These are phyloP conservation scores for Colletotrichum truncatum DNA, from an alignment of 2,329 filamentous ascomycete species.

Conservation along the genomic window DNA sequence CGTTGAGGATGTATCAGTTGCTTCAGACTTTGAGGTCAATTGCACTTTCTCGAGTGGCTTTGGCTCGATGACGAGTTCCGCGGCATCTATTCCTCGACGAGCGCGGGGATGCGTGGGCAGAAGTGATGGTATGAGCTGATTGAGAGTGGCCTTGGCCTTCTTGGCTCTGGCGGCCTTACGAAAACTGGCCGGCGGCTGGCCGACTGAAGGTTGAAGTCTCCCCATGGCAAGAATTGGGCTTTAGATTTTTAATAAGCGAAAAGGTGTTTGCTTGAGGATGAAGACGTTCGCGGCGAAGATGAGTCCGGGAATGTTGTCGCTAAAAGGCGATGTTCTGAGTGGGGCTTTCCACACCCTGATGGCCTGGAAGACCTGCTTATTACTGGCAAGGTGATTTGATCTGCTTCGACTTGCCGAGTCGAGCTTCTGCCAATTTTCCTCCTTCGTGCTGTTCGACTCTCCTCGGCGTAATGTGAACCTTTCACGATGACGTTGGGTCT, in stretches of 20 bases:
- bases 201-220: slow-evolving; percentile 24
- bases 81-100: slow-evolving; percentile 59
- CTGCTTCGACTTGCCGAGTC: not conserved
- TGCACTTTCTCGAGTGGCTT: slow-evolving; percentile 2
- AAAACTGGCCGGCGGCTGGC: slow-evolving; percentile 27
- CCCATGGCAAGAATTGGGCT: slow-evolving; percentile 5
- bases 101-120: slow-evolving; percentile 63
- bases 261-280: no score
- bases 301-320: no score
- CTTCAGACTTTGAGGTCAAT: not conserved
- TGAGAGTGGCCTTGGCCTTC: slow-evolving; percentile 64
- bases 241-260: no score
- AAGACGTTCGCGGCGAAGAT: no score
- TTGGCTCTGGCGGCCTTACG: slow-evolving; percentile 55
- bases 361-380: not conserved
- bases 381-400: not conserved
- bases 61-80: slow-evolving; percentile 55
- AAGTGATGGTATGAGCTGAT: slow-evolving; percentile 66
- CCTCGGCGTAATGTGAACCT: not conserved
- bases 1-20: not conserved
- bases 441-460: not conserved
- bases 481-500: not conserved
- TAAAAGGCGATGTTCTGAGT: no score
- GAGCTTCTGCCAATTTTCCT: not conserved
- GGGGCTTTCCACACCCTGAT: slow-evolving; percentile 3